These are phyloP conservation scores for Coffea canephora DNA, from an alignment of 257 asterid genomes.

Conservation along the genomic window DNA sequence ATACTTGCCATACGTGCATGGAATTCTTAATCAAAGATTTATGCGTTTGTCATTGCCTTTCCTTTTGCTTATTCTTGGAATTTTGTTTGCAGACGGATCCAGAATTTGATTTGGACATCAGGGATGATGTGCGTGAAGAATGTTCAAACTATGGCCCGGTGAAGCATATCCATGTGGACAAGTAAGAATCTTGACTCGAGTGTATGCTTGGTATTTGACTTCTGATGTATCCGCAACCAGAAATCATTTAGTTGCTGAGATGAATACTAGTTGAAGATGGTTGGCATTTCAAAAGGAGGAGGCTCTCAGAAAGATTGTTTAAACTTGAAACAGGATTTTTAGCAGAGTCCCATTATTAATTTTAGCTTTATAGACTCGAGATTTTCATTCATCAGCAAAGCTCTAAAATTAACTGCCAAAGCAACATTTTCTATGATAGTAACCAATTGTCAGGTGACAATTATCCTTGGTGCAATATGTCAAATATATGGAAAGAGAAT, in stretches of 20 bases:
- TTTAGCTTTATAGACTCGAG: background rate
- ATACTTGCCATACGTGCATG: background rate
- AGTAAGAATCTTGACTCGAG: slow-evolving; percentile 44
- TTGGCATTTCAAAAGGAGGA: background rate
- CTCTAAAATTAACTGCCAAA: background rate
- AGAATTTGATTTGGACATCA: slow-evolving; percentile 88
- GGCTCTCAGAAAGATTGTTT: background rate
- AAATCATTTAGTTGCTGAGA: background rate
- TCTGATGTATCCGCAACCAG: background rate
- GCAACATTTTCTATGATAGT: background rate
- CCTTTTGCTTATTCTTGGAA: background rate
- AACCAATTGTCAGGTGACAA: background rate
- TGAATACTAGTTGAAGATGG: background rate
- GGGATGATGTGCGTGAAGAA: slow-evolving; percentile 87
- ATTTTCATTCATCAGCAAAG: background rate
- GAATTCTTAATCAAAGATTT: background rate
- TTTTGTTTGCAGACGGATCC: slow-evolving; percentile 65
- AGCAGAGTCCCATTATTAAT: background rate
- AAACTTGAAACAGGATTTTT: background rate
- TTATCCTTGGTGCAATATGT: background rate
- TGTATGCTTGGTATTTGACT: background rate
- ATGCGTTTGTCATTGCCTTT: background rate
- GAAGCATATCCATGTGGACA: slow-evolving; percentile 88
- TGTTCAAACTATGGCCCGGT: slow-evolving; percentile 89
- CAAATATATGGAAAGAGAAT: background rate